These are phyloP conservation scores for Penicillium taxi DNA, from an alignment of 495 filamentous ascomycete species.

Conservation along the genomic window DNA sequence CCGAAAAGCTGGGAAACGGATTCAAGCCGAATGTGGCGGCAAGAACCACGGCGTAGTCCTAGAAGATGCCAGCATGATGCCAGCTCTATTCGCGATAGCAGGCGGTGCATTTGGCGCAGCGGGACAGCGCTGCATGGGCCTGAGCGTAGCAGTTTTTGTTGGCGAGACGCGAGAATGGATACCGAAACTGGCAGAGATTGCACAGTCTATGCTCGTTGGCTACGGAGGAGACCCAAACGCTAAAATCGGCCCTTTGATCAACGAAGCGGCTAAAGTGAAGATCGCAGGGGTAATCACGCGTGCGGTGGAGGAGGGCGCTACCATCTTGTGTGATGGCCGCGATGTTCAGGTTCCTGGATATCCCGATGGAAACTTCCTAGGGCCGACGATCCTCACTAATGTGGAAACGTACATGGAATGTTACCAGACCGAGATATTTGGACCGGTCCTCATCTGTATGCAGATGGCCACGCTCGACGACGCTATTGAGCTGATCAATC, in stretches of 20 bases:
- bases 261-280: conserved; percentile 7
- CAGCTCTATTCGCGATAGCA: conserved; percentile 21
- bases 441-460: conserved; percentile 26
- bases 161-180: conserved; percentile 8
- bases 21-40: conserved; percentile 23
- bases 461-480: conserved; percentile 21
- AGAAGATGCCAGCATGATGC: conserved; percentile 24
- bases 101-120: conserved; percentile 26
- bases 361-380: conserved; percentile 23
- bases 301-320: conserved; percentile 14
- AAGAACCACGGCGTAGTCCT: conserved; percentile 26
- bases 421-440: conserved; percentile 26
- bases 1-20: conserved; percentile 15
- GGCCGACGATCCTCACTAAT: conserved; percentile 20
- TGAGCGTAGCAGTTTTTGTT: conserved; percentile 25
- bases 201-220: conserved; percentile 18
- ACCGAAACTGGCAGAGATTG: conserved; percentile 3
- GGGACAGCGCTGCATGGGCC: conserved; percentile 25
- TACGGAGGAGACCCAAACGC: conserved; percentile 14
- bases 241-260: conserved; percentile 24
- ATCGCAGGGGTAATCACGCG: conserved; percentile 24
- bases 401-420: conserved; percentile 27
- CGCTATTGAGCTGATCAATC: conserved; percentile 21
- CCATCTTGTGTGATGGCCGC: conserved; percentile 18
- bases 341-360: conserved; percentile 16